phyloP scores from a whole-genome alignment of 768 basidiomycete species.

The Cystobasidium ongulense region DNA sequence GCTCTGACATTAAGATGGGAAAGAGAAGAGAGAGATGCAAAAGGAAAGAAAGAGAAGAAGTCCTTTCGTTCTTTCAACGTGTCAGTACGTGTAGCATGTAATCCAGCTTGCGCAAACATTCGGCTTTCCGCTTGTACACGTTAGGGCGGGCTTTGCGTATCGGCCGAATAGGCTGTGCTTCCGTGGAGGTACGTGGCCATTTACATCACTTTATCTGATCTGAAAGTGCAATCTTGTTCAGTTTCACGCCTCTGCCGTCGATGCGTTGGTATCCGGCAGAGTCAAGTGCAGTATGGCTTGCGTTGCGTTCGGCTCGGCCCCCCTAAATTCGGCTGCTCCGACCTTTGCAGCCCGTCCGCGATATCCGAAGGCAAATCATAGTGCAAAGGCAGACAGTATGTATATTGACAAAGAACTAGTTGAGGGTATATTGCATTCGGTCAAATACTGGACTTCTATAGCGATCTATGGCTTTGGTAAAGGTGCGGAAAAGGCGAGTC shows the following conservation, averaged over 20 bases:
- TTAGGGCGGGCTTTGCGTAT: neutral
- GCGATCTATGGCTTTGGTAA: no score
- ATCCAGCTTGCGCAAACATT: neutral
- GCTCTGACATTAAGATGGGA: neutral
- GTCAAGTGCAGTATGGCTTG: neutral
- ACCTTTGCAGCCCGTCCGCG: neutral
- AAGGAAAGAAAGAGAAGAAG: neutral
- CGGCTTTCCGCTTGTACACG: no score
- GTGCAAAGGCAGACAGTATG: no score
- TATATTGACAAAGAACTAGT: no score
- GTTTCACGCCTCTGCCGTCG: neutral
- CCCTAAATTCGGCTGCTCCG: neutral
- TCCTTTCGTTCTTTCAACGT: neutral
- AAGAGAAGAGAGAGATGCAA: neutral
- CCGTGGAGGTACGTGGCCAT: neutral
- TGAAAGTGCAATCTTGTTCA: neutral
- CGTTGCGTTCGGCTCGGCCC: neutral
- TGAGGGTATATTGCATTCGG: no score
- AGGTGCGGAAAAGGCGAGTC: no score
- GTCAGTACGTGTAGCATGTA: neutral
- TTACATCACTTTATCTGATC: neutral
- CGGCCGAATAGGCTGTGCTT: neutral
- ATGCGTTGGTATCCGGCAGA: neutral
- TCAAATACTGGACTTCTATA: no score
- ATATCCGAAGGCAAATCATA: neutral